Base-by-base conservation (phyloP, 768 basidiomycete genomes). In the Lactarius pseudohatsudake region DNA sequence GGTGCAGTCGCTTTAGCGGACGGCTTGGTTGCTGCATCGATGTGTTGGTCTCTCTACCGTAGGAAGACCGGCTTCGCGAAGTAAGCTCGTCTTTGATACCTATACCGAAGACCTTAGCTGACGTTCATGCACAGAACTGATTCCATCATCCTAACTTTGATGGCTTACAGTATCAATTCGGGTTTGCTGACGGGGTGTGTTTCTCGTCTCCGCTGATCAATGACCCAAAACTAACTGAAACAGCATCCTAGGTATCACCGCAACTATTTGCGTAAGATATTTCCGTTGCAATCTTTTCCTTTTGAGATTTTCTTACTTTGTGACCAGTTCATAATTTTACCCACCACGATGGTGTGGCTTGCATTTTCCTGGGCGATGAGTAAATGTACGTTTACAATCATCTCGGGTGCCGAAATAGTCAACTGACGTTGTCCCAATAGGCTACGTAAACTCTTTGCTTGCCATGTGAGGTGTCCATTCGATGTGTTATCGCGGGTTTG, bases 391-490 rank as follows among this genome's bases (percentile, higher is more conserved):
- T 69, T n/a, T 5, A 28, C 16, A 13, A 10, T 40, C 7, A n/a
- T 55, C 8, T 36, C 26, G 26, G 26, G 20, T 15, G n/a, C 34
- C 16, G 13, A 15, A n/a, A 16, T 15, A 20, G 45, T 56, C n/a
- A 11, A 61, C 22, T 59, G 57, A 69, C 30, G n/a, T 16, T 40
- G 15, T 43, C 64, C 60, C 58, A 41, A 32, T 63, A 84, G 82
- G 81, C 69, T 82, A 84, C 67, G 81, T 84, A n/a, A 84, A 83
- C 69, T 83, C 82, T 1, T 72, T 82, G 28, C 73, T 84, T n/a
- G 82, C 82, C 53, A 78, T 82, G 82, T 84, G 75, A 74, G 76
- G 76, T 36, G 36, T 13, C 43, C 32, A 28, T 40, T 32, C 20
- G 4, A 16, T 26, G 32, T 18, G 20, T 10, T 16, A 43, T 36